A percentile compares a stretch with the other conserved stretches of the same genome.
Conservation (phyloP, 23 red algal species). For the Cyanidioschyzon merolae region DNA sequence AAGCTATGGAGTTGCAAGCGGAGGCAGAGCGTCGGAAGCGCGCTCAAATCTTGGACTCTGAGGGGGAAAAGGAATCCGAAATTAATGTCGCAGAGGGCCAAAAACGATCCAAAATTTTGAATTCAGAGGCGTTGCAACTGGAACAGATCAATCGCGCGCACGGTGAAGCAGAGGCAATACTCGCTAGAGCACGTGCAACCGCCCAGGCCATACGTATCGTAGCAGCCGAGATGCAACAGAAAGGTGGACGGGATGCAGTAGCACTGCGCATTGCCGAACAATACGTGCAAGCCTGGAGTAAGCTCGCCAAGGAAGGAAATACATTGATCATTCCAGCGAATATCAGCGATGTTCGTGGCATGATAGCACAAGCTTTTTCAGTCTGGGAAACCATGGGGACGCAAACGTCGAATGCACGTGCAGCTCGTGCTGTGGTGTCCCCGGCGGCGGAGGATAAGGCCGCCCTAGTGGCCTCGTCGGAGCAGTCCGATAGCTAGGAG, state of each 20-base stretch:
- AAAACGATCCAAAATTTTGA: slow-evolving; percentile 52
- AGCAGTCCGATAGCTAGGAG: neutral
- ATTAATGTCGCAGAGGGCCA: slow-evolving; percentile 82
- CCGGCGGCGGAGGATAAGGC: neutral
- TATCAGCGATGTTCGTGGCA: slow-evolving; percentile 16
- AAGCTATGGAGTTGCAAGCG: slow-evolving; percentile 67
- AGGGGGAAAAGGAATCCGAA: slow-evolving; percentile 53
- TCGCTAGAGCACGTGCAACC: slow-evolving; percentile 43
- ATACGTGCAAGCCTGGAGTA: slow-evolving; percentile 47
- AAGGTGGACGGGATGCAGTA: slow-evolving; percentile 52
- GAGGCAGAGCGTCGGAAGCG: slow-evolving; percentile 71
- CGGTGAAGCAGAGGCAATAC: slow-evolving; percentile 82
- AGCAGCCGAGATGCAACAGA: slow-evolving; percentile 30
- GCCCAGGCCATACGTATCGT: slow-evolving; percentile 52
- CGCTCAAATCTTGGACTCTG: slow-evolving; percentile 59
- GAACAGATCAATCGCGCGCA: slow-evolving; percentile 74
- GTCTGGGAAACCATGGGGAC: slow-evolving; percentile 25
- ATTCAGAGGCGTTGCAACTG: slow-evolving; percentile 54
- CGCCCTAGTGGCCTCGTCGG: neutral
- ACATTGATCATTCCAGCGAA: slow-evolving; percentile 33
- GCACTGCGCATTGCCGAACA: slow-evolving; percentile 75
- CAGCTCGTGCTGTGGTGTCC: neutral
- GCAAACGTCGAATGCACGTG: neutral
- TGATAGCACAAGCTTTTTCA: slow-evolving; percentile 30
- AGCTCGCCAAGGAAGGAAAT: slow-evolving; percentile 34